These are phyloP conservation scores for Mycena maculata DNA, from an alignment of 768 basidiomycete genomes.

Conservation along the genomic window DNA sequence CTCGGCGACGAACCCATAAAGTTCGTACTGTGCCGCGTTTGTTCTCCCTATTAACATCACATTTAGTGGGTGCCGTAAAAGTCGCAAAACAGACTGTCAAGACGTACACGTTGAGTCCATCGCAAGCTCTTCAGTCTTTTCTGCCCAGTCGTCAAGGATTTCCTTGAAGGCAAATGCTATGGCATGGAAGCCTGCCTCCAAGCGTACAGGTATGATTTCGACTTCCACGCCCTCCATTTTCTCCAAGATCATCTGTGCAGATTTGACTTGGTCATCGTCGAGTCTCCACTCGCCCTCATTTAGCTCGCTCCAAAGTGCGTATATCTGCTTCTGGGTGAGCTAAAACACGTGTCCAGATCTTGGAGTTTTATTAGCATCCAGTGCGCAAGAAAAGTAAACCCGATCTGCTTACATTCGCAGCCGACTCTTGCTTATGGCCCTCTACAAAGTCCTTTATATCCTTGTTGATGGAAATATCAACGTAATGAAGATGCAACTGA, in stretches of 20 bases:
- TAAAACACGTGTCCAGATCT: constrained; percentile 10
- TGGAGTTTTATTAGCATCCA: neutral
- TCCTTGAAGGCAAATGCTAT: constrained; percentile 35
- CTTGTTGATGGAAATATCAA: constrained; percentile 3
- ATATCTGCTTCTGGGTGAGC: neutral
- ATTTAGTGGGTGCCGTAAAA: neutral
- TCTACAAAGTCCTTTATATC: neutral
- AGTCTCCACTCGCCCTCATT: too few species aligned
- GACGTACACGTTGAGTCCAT: constrained; percentile 36
- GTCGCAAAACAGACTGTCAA: neutral
- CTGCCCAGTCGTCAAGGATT: too few species aligned
- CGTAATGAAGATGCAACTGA: neutral
- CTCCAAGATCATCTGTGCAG: too few species aligned
- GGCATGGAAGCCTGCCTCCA: constrained; percentile 16
- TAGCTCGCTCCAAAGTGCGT: too few species aligned
- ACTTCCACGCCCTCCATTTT: constrained; percentile 4
- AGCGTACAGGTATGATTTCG: constrained; percentile 1
- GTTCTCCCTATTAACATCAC: constrained; percentile 34
- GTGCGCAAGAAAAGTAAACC: neutral
- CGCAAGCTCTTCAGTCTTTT: constrained; percentile 33
- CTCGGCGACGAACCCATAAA: too few species aligned
- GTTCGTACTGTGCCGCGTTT: too few species aligned
- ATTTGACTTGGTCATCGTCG: too few species aligned
- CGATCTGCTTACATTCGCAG: neutral
- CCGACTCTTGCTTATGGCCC: neutral